These are phyloP conservation scores for Emergomyces orientalis DNA, from an alignment of 2,329 filamentous ascomycete species.

Conservation along the genomic window DNA sequence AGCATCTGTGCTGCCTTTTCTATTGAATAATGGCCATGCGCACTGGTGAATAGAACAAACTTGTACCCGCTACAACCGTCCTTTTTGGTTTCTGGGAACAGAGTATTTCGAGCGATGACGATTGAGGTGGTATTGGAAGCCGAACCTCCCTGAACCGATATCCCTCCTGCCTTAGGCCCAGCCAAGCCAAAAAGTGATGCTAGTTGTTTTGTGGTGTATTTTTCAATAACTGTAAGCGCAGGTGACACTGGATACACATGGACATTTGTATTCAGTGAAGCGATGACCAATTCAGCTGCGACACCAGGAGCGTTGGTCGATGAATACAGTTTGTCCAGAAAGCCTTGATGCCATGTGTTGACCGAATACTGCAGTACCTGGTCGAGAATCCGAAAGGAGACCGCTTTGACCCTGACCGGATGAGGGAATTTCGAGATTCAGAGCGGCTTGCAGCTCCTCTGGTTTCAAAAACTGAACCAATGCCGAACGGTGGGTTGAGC, in stretches of 20 bases:
- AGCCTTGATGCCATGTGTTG: slow-evolving; percentile 98
- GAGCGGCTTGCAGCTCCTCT: slow-evolving; percentile 48
- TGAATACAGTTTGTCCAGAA: slow-evolving; percentile 91
- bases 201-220: slow-evolving; percentile 63
- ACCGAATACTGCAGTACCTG: slow-evolving; percentile 75
- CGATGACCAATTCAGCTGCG: slow-evolving; percentile 72
- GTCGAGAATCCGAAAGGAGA: slow-evolving; percentile 57
- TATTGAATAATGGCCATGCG: slow-evolving; percentile 86
- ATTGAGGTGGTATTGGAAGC: slow-evolving; percentile 79
- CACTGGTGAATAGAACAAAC: slow-evolving; percentile 80
- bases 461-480: slow-evolving; percentile 56
- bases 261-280: slow-evolving; percentile 82
- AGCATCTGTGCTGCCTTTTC: slow-evolving; percentile 90
- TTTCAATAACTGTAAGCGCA: slow-evolving; percentile 78
- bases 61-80: slow-evolving; percentile 54
- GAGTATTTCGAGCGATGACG: slow-evolving; percentile 74
- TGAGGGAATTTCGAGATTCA: slow-evolving; percentile 44
- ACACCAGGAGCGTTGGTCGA: slow-evolving; percentile 81
- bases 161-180: slow-evolving; percentile 59
- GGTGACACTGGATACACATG: slow-evolving; percentile 94
- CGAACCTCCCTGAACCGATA: slow-evolving; percentile 69
- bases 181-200: slow-evolving; percentile 68
- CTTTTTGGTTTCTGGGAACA: slow-evolving; percentile 69
- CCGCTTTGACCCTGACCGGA: slow-evolving; percentile 60
- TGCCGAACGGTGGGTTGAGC: slow-evolving; percentile 41